Evolutionary conservation across 305 asterid species (phyloP).

Genomic region (Fraxinus xanthoxyloides): DNA sequence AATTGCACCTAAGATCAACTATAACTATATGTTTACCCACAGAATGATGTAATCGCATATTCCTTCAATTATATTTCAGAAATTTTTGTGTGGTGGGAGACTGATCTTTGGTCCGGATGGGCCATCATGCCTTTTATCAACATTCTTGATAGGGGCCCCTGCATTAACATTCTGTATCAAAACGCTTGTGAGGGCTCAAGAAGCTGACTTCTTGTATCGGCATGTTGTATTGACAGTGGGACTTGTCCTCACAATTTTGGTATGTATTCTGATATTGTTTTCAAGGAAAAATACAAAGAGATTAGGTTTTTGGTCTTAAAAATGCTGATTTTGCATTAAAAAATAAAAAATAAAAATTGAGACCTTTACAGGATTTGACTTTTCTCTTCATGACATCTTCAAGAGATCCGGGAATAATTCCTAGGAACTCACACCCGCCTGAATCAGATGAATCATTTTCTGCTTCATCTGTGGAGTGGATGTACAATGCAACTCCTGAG

Average conservation of each 20-base stretch:
- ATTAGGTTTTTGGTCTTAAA: not conserved
- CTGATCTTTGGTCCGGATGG: conserved; percentile 90
- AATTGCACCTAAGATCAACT: not conserved
- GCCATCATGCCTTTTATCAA: conserved; percentile 58
- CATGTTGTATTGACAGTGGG: conserved; percentile 47
- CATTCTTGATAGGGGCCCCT: conserved; percentile 67
- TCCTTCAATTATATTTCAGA: conserved; percentile 44
- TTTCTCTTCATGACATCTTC: conserved; percentile 80
- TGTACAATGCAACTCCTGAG: conserved; percentile 40
- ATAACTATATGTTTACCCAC: not conserved
- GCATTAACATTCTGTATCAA: conserved; percentile 61
- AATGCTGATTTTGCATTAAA: conserved; percentile 2
- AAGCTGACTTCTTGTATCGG: conserved; percentile 41
- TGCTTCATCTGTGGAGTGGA: conserved; percentile 59
- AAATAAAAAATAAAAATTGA: not conserved
- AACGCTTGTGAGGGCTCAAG: conserved; percentile 43
- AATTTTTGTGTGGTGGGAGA: conserved; percentile 85
- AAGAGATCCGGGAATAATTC: conserved; percentile 79
- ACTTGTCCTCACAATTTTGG: conserved; percentile 57
- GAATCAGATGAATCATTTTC: conserved; percentile 45
- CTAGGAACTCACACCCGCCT: conserved; percentile 60
- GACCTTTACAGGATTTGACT: conserved; percentile 51
- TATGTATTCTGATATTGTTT: conserved; percentile 25
- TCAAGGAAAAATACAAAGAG: not conserved
- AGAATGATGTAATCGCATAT: not conserved